These are phyloP conservation scores for Ophiostoma novo-ulmi DNA, from an alignment of 2,329 filamentous ascomycete genomes.

Conservation along the genomic window DNA sequence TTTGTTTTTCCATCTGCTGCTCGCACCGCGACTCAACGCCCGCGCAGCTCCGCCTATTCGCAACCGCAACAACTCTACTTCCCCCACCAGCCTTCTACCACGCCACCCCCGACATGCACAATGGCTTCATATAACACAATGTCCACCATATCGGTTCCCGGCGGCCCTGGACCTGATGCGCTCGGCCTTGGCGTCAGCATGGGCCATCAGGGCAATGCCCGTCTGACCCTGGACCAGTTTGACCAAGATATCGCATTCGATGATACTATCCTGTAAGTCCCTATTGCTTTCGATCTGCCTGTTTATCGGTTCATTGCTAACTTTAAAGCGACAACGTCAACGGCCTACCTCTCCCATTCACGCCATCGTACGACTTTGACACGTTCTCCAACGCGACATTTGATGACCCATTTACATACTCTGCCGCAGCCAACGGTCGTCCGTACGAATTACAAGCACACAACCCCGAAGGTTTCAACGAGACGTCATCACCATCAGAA, in stretches of 20 bases:
- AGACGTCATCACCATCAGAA: conserved; percentile 50
- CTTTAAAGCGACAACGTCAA: conserved; percentile 40
- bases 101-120: conserved; percentile 12
- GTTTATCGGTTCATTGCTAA: not conserved
- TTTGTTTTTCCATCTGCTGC: not conserved
- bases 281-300: not conserved
- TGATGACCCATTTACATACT: conserved; percentile 61
- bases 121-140: conserved; percentile 57
- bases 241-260: conserved; percentile 52
- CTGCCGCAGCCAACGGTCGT: conserved; percentile 30
- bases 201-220: conserved; percentile 31
- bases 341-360: conserved; percentile 47
- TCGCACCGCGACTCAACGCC: not conserved
- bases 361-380: conserved; percentile 57
- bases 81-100: not conserved
- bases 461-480: conserved; percentile 29
- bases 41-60: not conserved
- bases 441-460: conserved; percentile 28
- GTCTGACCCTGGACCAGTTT: conserved; percentile 47
- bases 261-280: conserved; percentile 51
- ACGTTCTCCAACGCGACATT: conserved; percentile 57
- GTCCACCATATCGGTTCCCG: conserved; percentile 45
- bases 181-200: conserved; percentile 46
- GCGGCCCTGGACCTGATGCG: conserved; percentile 41
- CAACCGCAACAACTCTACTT: not conserved